Evolutionary conservation across 1,139 yeast genomes (phyloP).

Genomic region (Pichia sp.): DNA sequence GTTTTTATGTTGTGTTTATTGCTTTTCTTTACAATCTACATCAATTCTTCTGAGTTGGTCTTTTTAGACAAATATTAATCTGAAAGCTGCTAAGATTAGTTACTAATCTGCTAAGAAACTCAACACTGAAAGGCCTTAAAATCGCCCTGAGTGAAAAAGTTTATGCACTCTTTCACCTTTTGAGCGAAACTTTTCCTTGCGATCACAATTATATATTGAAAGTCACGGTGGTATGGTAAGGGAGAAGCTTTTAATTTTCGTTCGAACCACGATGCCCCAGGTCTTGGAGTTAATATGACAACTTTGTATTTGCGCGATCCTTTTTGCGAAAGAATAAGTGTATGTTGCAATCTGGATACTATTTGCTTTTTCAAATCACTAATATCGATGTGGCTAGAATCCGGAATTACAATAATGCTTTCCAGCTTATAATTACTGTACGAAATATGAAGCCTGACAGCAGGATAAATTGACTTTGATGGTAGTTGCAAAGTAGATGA

Average conservation of each 20-base stretch:
- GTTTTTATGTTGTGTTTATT: no score
- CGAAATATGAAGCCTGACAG: not conserved
- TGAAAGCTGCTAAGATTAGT: no score
- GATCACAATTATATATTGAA: conserved; percentile 10
- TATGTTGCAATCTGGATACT: not conserved
- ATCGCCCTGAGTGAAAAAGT: conserved; percentile 2
- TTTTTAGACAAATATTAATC: no score
- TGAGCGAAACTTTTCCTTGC: conserved; percentile 4
- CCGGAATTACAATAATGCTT: conserved; percentile 10
- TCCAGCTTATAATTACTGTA: conserved; percentile 5
- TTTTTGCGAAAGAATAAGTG: conserved; percentile 1
- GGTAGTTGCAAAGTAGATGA: not conserved
- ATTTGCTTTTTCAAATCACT: not conserved
- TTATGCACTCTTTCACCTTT: conserved; percentile 2
- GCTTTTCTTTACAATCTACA: no score
- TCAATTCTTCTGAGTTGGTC: no score
- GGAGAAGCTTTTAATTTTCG: conserved; percentile 7
- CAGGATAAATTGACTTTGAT: not conserved
- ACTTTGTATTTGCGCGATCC: conserved; percentile 10
- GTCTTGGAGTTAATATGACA: conserved; percentile 14
- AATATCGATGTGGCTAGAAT: not conserved
- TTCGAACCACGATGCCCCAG: conserved; percentile 16
- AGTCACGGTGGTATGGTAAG: not conserved
- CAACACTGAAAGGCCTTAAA: no score
- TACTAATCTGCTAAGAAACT: not conserved